Evolutionary conservation across 768 basidiomycete genomes (phyloP).

Genomic region (Tulasnella sp.): DNA sequence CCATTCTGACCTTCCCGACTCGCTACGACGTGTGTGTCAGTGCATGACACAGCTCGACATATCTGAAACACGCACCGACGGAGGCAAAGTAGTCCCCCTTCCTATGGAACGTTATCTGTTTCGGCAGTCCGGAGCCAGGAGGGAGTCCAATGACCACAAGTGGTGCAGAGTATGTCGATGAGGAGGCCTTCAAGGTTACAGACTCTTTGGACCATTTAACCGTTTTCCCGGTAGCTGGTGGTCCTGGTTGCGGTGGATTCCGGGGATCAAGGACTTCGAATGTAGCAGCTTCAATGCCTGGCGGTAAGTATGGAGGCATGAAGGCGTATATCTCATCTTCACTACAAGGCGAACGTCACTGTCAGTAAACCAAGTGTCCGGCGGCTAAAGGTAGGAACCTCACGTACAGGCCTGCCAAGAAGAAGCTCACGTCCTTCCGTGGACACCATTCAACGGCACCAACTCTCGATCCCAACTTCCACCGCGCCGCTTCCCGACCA

Average conservation of each 20-base stretch:
- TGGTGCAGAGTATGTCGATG: slow-evolving; percentile 35
- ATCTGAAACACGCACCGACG: slow-evolving; percentile 57
- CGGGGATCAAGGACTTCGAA: slow-evolving; percentile 49
- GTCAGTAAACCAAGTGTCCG: neutral
- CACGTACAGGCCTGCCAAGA: slow-evolving; percentile 68
- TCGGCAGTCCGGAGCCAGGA: slow-evolving; percentile 52
- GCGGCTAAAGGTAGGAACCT: neutral
- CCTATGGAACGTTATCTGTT: slow-evolving; percentile 83
- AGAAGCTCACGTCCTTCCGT: slow-evolving; percentile 63
- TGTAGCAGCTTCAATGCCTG: slow-evolving; percentile 43
- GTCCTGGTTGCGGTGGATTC: slow-evolving; percentile 52
- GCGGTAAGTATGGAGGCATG: slow-evolving; percentile 65
- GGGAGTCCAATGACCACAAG: slow-evolving; percentile 52
- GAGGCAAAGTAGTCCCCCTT: slow-evolving; percentile 92
- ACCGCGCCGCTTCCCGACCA: slow-evolving; percentile 76
- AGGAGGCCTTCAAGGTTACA: slow-evolving; percentile 31
- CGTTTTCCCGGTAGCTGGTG: slow-evolving; percentile 34
- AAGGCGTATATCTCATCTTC: slow-evolving; percentile 71
- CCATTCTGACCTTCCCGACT: slow-evolving; percentile 59
- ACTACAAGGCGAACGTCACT: slow-evolving; percentile 31
- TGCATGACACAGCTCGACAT: neutral
- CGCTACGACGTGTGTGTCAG: slow-evolving; percentile 30
- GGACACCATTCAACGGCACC: slow-evolving; percentile 91
- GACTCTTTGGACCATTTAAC: slow-evolving; percentile 52
- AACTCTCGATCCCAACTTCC: slow-evolving; percentile 69